Percentiles rank a stretch among this genome's conserved stretches.
Conservation (phyloP, 805 yeast genomes). For the Novakomyces olei region DNA sequence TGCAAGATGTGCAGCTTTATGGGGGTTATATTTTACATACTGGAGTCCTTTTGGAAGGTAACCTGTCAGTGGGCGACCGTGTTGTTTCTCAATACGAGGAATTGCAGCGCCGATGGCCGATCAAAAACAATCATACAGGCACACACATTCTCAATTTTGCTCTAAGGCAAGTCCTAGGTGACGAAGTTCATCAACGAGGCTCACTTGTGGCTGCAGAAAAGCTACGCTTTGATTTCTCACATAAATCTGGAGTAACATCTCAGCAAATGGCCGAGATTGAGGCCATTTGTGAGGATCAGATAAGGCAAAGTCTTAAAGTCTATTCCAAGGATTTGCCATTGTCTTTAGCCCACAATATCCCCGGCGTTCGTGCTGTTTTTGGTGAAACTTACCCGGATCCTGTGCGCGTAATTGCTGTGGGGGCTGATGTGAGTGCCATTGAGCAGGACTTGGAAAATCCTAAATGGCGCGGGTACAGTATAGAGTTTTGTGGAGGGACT, state of each 20-base stretch:
- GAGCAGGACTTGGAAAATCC: constrained; percentile 44
- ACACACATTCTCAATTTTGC: constrained; percentile 87
- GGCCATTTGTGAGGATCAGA: constrained; percentile 43
- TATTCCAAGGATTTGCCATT: constrained; percentile 68
- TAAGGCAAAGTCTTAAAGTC: constrained; percentile 49
- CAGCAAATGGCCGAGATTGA: constrained; percentile 60
- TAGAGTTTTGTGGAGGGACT: constrained; percentile 99
- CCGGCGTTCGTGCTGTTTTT: constrained; percentile 87
- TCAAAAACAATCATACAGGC: constrained; percentile 95
- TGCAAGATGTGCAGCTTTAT: constrained; percentile 74
- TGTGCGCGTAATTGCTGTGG: constrained; percentile 91
- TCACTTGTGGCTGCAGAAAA: constrained; percentile 90
- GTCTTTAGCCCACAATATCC: constrained; percentile 46
- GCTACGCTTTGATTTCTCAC: constrained; percentile 87
- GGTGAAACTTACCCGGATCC: constrained; percentile 99
- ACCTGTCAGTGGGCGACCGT: constrained; percentile 39
- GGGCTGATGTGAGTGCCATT: constrained; percentile 68
- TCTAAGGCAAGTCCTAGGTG: constrained; percentile 66
- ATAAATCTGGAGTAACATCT: constrained; percentile 59
- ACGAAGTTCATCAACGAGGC: constrained; percentile 82
- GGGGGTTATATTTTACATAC: constrained; percentile 94
- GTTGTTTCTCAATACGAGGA: constrained; percentile 80
- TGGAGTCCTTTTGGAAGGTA: constrained; percentile 63
- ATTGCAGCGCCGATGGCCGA: constrained; percentile 86
- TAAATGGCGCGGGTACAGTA: constrained; percentile 57